These are phyloP conservation scores for Amylostereum chailletii DNA, from an alignment of 1,284 basidiomycete genomes.

Conservation along the genomic window DNA sequence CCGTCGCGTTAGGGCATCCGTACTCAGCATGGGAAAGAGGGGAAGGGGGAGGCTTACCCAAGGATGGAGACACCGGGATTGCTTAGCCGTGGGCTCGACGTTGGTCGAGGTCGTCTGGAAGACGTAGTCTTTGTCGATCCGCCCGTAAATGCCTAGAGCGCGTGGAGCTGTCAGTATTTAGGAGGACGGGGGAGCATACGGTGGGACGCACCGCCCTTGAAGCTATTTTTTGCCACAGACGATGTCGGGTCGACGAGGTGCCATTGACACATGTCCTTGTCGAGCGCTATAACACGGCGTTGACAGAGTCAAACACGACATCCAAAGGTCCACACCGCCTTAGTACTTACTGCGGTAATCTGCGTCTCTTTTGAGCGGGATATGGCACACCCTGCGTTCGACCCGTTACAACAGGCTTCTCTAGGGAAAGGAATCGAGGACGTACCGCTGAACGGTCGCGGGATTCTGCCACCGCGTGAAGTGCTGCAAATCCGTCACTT, in stretches of 20 bases:
- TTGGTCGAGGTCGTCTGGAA: conserved; percentile 71
- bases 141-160: conserved; percentile 47
- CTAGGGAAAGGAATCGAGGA: neutral
- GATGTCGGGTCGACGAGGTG: conserved; percentile 49
- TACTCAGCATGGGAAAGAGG: neutral
- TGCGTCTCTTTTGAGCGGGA: conserved; percentile 43
- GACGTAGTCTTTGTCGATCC: conserved; percentile 40
- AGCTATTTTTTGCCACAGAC: conserved; percentile 40
- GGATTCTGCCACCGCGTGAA: conserved; percentile 31
- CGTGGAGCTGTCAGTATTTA: conserved; percentile 8
- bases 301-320: conserved; percentile 1
- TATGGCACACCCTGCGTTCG: conserved; percentile 35
- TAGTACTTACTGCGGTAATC: conserved; percentile 44
- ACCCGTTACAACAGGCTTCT: conserved; percentile 2
- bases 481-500: conserved; percentile 40
- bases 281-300: conserved; percentile 22
- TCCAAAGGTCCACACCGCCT: neutral
- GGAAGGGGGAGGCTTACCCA: conserved; percentile 29
- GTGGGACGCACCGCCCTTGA: conserved; percentile 3
- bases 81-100: conserved; percentile 66
- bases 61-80: conserved; percentile 57
- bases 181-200: neutral
- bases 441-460: conserved; percentile 30
- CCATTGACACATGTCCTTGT: conserved; percentile 34
- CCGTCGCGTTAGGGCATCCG: conserved; percentile 2